Evolutionary conservation across 768 basidiomycete genomes (phyloP), one percentile per base, ranked within the genome.

Genomic region (Kwoniella botswanensis): DNA sequence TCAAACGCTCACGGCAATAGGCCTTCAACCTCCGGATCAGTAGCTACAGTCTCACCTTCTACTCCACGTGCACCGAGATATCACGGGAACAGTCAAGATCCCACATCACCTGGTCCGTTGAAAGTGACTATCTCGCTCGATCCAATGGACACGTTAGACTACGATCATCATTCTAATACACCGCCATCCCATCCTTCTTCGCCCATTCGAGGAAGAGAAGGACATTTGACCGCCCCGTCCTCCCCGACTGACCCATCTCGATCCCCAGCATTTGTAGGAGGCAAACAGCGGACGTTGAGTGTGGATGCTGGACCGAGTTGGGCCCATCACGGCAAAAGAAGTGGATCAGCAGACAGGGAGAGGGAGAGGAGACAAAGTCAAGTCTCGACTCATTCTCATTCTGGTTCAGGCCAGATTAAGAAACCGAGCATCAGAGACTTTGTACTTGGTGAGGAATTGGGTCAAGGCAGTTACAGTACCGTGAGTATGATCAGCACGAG

Each of bases 391-490:
- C 67, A 66, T 63, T 69, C 67, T 6, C 59, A 65, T 52, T 57
- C 67, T 42, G 43, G 26, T 63, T 64, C 46, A 57, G 56, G 54
- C 35, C 68, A 64, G 57, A n/a, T 64, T 24, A 74, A 65, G 54
- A 80, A 74, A 61, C 73, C 76, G 5, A 74, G 76, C 35, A 65
- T 78, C 44, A 73, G 75, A 65, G 82, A 83, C 75, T 84, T 82
- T 70, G 74, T 78, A 17, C 76, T 84, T 54, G 84, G 83, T 5
- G 82, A 83, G 59, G 83, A 82, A 58, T 67, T 84, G 15, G 84
- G 84, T 6, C 62, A 80, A 44, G 84, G 84, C 7, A 84, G 83
- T 72, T 84, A 82, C 57, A 84, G 83, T 70, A 82, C 82, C 6
- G 84, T 83, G 56, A 63, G 80, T 78, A 1, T 54, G 29, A 41